Evolutionary conservation across 352 stramenopile species (phyloP).

Genomic region (Phytophthora ohioensis): DNA sequence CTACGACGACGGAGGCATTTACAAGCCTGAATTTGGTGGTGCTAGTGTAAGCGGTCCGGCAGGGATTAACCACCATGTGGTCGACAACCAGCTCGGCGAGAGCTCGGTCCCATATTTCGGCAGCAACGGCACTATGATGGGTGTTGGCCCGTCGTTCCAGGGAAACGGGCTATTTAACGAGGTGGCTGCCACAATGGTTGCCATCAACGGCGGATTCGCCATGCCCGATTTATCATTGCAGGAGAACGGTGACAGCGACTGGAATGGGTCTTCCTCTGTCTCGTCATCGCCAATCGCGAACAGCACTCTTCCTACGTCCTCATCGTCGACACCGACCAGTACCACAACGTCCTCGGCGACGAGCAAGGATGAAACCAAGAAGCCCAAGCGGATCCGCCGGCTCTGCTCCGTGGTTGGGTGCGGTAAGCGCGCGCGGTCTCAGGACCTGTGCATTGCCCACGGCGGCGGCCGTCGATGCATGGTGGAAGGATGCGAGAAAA

Average conservation of each 20-base stretch:
- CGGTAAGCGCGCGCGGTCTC: conserved; percentile 84
- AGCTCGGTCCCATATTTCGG: conserved; percentile 15
- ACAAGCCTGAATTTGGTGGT: conserved; percentile 13
- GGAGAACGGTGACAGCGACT: conserved; percentile 30
- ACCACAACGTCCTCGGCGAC: background rate
- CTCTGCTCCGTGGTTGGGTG: conserved; percentile 74
- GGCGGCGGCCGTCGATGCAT: conserved; percentile 78
- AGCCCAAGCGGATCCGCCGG: conserved; percentile 45
- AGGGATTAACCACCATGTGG: conserved; percentile 12
- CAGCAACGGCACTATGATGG: conserved; percentile 11
- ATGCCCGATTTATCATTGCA: conserved; percentile 21
- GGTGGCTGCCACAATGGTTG: conserved; percentile 20
- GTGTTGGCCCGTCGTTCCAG: conserved; percentile 7
- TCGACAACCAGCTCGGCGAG: conserved; percentile 30
- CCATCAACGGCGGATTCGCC: conserved; percentile 27
- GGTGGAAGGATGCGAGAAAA: conserved; percentile 81
- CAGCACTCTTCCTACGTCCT: background rate
- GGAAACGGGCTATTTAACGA: conserved; percentile 20
- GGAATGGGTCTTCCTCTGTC: conserved; percentile 38
- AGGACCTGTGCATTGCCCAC: conserved; percentile 86
- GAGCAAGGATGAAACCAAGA: conserved; percentile 19
- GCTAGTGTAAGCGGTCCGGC: background rate
- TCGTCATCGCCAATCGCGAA: conserved; percentile 30
- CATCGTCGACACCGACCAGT: background rate
- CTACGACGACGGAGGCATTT: conserved; percentile 17